Base-by-base conservation (phyloP, 2,329 filamentous ascomycete genomes). In the Penicillium paneum region DNA sequence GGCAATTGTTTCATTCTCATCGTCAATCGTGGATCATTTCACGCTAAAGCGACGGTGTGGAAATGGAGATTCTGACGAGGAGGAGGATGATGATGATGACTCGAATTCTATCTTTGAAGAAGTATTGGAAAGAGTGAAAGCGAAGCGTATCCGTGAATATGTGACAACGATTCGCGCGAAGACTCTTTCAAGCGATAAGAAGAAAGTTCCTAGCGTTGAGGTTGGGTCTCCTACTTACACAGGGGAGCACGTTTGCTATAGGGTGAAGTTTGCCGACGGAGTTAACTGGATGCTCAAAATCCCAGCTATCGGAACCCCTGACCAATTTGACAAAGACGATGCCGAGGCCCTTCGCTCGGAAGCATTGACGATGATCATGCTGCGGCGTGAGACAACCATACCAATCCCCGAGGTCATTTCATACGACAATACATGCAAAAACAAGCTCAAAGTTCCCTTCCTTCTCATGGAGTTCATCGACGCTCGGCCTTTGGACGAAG, bases 331-430 rank as follows among this genome's bases (percentile, higher is more conserved):
- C 42, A 42, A 50, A 28, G 29, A 21, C 15, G 36, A 46, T 35
- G 46, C 46, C 41, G 43, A 46, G 17, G 24, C 42, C 46, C 38
- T 54, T 39, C 48, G 52, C 46, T 65, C 65, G 6, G 66, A 72
- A 57, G 65, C 62, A 8, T 58, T 59, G 29, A 67, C 64, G 8
- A 71, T 72, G 67, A 57, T 55, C n/a, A 44, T 70, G 2, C 48
- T 73, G 10, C 62, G 62, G 47, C 52, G 53, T 12, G 61, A 71
- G 35, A 71, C 67, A 8, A 64, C 61, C 1, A 65, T 71, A 38
- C 68, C 65, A 21, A 17, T 71, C 3, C 68, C 71, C n/a, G 52
- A 66, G 3, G 63, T 70, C 39, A 58, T 65, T 11, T 63, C 63
- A 26, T 72, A 68, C 53, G 61, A 58, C 8, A 43, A 58, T 3